Conservation (phyloP, 768 basidiomycete species). For the Rhizopogon roseolus region DNA sequence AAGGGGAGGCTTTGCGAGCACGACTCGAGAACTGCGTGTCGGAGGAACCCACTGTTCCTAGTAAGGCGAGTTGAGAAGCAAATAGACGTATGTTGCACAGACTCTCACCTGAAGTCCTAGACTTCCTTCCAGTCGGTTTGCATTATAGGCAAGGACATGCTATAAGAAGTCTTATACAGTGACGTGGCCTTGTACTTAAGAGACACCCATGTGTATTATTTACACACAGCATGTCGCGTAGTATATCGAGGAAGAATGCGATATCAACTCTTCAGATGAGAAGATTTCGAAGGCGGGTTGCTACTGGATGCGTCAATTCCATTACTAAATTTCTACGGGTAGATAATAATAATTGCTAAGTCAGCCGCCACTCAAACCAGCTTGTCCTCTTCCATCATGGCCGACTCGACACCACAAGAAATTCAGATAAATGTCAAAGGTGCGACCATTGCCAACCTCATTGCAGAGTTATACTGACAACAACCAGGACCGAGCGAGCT, state of each 20-base stretch:
- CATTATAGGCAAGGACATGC: background rate
- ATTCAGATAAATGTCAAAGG: slow-evolving; percentile 72
- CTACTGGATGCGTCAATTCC: background rate
- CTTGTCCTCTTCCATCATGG: slow-evolving; percentile 37
- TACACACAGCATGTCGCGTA: too few relatives aligned
- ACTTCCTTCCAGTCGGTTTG: too few relatives aligned
- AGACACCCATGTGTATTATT: slow-evolving; percentile 3
- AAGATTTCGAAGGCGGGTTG: background rate
- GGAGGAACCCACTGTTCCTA: too few relatives aligned
- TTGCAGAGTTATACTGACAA: background rate
- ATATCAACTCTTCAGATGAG: background rate
- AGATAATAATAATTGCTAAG: background rate
- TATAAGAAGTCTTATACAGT: slow-evolving; percentile 37
- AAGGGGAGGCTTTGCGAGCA: too few relatives aligned
- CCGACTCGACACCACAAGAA: slow-evolving; percentile 41
- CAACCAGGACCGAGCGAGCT: slow-evolving; percentile 79
- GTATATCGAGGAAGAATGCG: background rate
- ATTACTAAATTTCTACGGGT: background rate
- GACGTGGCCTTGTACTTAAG: slow-evolving; percentile 25
- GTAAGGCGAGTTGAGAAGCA: too few relatives aligned
- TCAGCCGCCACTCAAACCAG: background rate
- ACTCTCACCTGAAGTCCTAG: too few relatives aligned
- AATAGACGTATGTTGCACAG: too few relatives aligned
- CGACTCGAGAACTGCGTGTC: too few relatives aligned
- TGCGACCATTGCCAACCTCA: slow-evolving; percentile 13